phyloP scores from a whole-genome alignment of 2,329 filamentous ascomycete species.

The Pseudocercospora musae region DNA sequence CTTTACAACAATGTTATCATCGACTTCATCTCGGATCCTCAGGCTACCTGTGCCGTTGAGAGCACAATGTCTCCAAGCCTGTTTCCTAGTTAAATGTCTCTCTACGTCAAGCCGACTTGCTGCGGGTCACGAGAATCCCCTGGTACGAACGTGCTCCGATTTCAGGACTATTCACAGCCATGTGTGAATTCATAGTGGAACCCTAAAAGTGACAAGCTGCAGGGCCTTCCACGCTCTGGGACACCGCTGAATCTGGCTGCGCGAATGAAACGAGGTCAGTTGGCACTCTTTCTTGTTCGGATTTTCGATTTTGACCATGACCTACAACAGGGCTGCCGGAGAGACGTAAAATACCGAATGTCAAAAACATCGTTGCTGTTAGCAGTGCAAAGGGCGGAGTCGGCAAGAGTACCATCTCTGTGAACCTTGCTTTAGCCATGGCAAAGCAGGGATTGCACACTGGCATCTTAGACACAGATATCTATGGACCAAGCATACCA shows the following conservation, averaged over 20 bases:
- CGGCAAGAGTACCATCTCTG: constrained; percentile 89
- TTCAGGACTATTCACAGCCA: background rate
- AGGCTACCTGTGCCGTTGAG: constrained; percentile 11
- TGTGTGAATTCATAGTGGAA: background rate
- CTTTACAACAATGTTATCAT: constrained; percentile 8
- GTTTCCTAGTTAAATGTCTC: constrained; percentile 40
- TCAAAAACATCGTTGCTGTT: constrained; percentile 91
- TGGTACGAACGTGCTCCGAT: constrained; percentile 54
- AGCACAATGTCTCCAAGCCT: background rate
- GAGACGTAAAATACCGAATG: constrained; percentile 69
- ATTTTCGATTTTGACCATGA: background rate
- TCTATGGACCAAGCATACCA: constrained; percentile 93
- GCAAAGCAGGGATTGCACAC: constrained; percentile 75
- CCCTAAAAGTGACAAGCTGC: background rate
- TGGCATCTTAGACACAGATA: constrained; percentile 91
- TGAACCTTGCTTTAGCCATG: constrained; percentile 87
- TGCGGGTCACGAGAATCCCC: constrained; percentile 74
- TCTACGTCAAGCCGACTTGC: constrained; percentile 52
- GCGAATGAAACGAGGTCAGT: constrained; percentile 64
- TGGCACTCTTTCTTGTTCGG: background rate
- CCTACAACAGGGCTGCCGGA: constrained; percentile 62
- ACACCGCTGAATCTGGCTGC: constrained; percentile 60
- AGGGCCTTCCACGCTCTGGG: constrained; percentile 78
- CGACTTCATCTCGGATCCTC: constrained; percentile 4
- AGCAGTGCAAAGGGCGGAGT: constrained; percentile 98